These are phyloP conservation scores for Juncus inflexus DNA, from an alignment of 176 grass and related monocot genomes.

Conservation along the genomic window DNA sequence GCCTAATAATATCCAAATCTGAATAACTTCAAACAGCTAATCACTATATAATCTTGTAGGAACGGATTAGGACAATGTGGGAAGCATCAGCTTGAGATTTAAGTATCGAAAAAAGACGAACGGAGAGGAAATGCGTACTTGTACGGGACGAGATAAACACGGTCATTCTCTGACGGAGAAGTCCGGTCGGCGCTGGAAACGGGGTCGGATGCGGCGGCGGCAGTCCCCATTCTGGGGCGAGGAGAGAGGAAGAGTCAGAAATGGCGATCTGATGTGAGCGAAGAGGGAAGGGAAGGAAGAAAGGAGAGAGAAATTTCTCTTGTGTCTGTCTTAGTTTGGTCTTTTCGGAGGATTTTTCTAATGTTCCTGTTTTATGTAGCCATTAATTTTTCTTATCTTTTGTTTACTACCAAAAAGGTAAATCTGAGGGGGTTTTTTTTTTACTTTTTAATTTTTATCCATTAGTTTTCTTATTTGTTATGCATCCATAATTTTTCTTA, in stretches of 20 bases:
- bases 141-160: slow-evolving; percentile 28
- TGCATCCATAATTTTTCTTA: no score
- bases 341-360: neutral
- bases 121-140: neutral
- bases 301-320: slow-evolving; percentile 6
- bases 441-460: no score
- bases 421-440: no score
- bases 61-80: neutral
- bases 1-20: neutral
- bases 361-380: neutral
- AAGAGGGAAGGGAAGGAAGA: neutral
- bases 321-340: slow-evolving; percentile 2
- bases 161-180: slow-evolving; percentile 19
- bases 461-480: no score
- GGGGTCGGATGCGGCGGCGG: slow-evolving; percentile 13
- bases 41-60: slow-evolving; percentile 1
- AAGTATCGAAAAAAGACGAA: neutral
- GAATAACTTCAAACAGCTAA: neutral
- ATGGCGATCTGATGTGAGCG: neutral
- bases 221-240: neutral
- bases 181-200: slow-evolving; percentile 22
- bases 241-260: neutral
- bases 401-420: neutral
- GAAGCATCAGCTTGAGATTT: neutral
- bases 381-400: slow-evolving; percentile 10